Percentiles rank a stretch among this genome's conserved stretches.
Conservation (phyloP, 176 grass and related monocot species). For the Bonia amplexicaulis region DNA sequence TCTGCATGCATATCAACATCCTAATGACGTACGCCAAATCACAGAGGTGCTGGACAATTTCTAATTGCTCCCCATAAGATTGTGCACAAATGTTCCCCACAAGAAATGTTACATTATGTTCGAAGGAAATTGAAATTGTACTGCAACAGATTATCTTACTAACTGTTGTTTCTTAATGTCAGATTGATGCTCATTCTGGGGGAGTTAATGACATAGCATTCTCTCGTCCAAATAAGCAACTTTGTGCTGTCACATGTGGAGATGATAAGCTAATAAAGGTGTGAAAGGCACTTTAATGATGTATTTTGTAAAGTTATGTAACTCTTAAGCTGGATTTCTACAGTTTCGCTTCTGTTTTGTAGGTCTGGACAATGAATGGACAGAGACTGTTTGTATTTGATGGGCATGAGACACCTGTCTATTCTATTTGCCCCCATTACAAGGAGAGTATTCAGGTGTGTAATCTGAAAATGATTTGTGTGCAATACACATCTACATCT, state of each 20-base stretch:
- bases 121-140: neutral
- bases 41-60: slow-evolving; percentile 52
- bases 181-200: slow-evolving; percentile 95
- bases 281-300: slow-evolving; percentile 17
- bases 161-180: slow-evolving; percentile 27
- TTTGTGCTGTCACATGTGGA: slow-evolving; percentile 86
- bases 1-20: slow-evolving; percentile 67
- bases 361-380: slow-evolving; percentile 88
- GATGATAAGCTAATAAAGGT: slow-evolving; percentile 97
- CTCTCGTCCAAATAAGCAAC: slow-evolving; percentile 70
- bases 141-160: neutral
- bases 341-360: slow-evolving; percentile 30
- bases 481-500: neutral
- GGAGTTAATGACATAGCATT: slow-evolving; percentile 96
- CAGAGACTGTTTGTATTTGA: slow-evolving; percentile 66
- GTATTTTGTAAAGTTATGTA: no score
- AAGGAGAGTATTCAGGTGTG: slow-evolving; percentile 91
- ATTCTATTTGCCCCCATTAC: slow-evolving; percentile 84
- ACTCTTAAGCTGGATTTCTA: neutral
- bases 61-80: neutral
- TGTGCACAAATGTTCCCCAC: neutral
- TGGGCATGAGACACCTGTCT: slow-evolving; percentile 89
- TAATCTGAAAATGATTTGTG: neutral
- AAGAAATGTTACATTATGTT: no score
- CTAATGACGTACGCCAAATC: slow-evolving; percentile 65